Base-by-base conservation (phyloP, 2,329 filamentous ascomycete species). In the Colletotrichum liriopes region DNA sequence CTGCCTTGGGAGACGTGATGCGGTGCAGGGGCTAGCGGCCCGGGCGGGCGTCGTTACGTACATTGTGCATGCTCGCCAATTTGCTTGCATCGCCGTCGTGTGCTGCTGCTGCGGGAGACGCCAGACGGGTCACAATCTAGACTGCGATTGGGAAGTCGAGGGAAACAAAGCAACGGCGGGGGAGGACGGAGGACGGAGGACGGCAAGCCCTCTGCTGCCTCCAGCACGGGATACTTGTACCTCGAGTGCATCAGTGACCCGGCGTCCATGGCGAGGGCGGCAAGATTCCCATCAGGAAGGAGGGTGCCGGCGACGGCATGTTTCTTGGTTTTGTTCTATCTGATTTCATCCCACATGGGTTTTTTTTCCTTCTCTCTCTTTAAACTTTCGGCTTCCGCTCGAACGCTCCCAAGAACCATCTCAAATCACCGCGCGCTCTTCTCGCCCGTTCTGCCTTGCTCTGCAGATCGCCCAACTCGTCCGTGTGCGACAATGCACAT, bases 381-480 rank as follows among this genome's bases (percentile, higher is more conserved):
- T 2, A 26, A 1, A 26, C 2, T 26, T 26, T 26, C 23, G 23
- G 2, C 23, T 26, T 35, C 1, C 35, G 8, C 35, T 37, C 8
- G 35, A 37, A 11, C 35, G 23, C 26, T 52, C 26, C 49, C 26
- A 52, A 14, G 18, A 32, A 23, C 12, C 14, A 52, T 52, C 29
- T 52, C 49, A 32, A 52, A 52, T 52, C 49, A 52, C 29, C 26
- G 9, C 14, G 23, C 23, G 29, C 26, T 23, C 49, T 56, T 37
- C 32, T 56, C 52, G 32, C 35, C 32, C 32, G 20, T 37, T 14
- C 20, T 39, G 14, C 14, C 39, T 56, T 56, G 54, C 54, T 56
- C 35, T 56, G 54, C 54, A 56, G 54, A 56, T 56, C 5, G 16
- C 52, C 11, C 52, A 55, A 23, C 18, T 55, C 52, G 32, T 18